phyloP scores from a whole-genome alignment of 1,139 yeast genomes.

The Sugiyamaella paludigena region DNA sequence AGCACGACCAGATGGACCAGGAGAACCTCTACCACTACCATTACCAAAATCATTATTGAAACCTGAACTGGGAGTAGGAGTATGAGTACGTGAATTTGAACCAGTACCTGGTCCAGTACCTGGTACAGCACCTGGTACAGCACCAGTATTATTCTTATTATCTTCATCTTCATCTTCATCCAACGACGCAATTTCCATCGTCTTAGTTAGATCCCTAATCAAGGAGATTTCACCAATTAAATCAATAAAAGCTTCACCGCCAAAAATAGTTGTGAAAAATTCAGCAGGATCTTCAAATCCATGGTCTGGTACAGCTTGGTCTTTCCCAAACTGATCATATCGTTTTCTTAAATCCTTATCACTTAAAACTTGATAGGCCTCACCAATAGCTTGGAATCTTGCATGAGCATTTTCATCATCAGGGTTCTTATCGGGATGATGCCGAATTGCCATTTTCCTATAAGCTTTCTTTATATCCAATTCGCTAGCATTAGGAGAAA shows the following conservation, averaged over 20 bases:
- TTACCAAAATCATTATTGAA: not conserved
- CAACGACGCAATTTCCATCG: conserved; percentile 68
- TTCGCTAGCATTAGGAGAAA: conserved; percentile 68
- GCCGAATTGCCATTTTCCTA: conserved; percentile 78
- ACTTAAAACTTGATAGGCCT: conserved; percentile 56
- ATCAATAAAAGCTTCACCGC: conserved; percentile 86
- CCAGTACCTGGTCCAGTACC: conserved; percentile 11
- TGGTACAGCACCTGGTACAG: conserved; percentile 11
- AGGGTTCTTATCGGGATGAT: conserved; percentile 97
- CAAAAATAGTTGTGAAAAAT: conserved; percentile 81
- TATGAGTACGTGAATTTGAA: conserved; percentile 4
- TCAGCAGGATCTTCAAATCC: conserved; percentile 92
- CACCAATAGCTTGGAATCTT: conserved; percentile 48
- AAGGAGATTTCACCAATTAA: conserved; percentile 91
- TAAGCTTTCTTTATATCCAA: conserved; percentile 90
- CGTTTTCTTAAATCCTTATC: conserved; percentile 69
- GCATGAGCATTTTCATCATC: conserved; percentile 77
- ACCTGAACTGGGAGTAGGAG: conserved; percentile 9
- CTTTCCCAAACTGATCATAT: conserved; percentile 84
- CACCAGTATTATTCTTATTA: conserved; percentile 12
- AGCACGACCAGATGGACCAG: not conserved
- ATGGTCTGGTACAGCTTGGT: conserved; percentile 72
- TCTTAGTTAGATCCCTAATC: conserved; percentile 72
- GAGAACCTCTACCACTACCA: conserved; percentile 11
- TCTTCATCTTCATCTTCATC: conserved; percentile 64